Evolutionary conservation across 257 asterid genomes (phyloP), one percentile per base, ranked within the genome.

Genomic region (Vinca minor): DNA sequence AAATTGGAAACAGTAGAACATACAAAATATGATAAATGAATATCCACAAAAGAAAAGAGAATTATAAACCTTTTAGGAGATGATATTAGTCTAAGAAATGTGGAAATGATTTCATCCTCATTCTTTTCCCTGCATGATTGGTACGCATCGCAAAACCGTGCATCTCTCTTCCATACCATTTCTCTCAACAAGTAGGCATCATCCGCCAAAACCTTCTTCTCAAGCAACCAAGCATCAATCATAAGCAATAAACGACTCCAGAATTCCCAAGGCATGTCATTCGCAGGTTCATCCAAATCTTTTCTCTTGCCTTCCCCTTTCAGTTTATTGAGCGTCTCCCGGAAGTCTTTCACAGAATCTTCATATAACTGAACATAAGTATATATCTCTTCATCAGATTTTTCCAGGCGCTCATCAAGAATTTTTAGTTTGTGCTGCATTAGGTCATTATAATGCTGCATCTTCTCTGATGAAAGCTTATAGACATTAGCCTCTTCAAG

Each of bases 221-320:
- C 98, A 46, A 92, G 84, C 66, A 76, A 80, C 98, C 98, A 92
- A 59, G 96, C 95, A 73, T 92, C 98, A 64, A 89, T 90, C 86
- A 78, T 81, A 57, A 92, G 85, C 83, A 92, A 72, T 74, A 92
- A 77, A 52, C 68, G 71, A 76, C 97, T 89, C 98, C 97, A 92
- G 76, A 84, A 85, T 65, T 80, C 91, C 68, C 38, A 54, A 69
- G 96, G 96, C 77, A 79, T 89, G 64, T 87, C 94, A 21, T 72
- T 60, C 41, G 77, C 79, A 69, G 80, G 71, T 68, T 74, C 82
- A 68, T 73, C 77, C 62, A 69, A 68, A 63, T 56, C 77, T 72
- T 59, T 74, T 69, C 71, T 84, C 74, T 79, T 78, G 79, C 85
- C 78, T 81, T 85, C 91, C 64, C 87, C 87, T 79, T 89, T 87